Conservation (phyloP, 192 early-diverging fungal species). For the Rhizophagus prolifer region DNA sequence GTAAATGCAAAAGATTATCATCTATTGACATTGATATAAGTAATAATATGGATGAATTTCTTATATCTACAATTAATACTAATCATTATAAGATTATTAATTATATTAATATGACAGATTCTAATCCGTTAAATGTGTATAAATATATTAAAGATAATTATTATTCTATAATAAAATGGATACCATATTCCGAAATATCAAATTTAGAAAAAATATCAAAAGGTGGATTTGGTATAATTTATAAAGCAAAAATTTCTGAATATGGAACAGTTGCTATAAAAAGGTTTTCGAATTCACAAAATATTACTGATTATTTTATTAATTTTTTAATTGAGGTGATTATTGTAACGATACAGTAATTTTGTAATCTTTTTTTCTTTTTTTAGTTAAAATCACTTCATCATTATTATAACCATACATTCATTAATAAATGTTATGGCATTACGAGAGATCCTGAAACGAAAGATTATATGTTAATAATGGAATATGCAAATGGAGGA, state of each 20-base stretch:
- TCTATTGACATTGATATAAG: neutral
- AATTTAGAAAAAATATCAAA: neutral
- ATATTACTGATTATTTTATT: neutral
- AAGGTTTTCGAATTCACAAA: neutral
- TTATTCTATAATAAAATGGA: neutral
- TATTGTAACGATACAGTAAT: neutral
- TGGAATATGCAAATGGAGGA: constrained; percentile 10
- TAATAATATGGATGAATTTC: neutral
- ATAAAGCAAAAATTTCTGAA: neutral
- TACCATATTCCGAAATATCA: neutral
- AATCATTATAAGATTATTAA: neutral
- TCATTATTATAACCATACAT: neutral
- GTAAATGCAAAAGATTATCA: neutral
- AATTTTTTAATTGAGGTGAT: constrained; percentile 5
- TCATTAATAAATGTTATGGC: neutral
- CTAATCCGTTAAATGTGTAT: neutral
- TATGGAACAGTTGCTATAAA: neutral
- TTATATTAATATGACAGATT: neutral
- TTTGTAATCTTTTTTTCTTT: no score
- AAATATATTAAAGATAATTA: neutral
- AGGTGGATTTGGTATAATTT: neutral
- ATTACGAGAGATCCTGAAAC: neutral
- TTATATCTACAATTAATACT: neutral
- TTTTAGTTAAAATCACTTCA: neutral
- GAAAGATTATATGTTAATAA: constrained; percentile 4